Evolutionary conservation across 345 rosid species (phyloP).

Genomic region (Eucalyptus lansdowneana): DNA sequence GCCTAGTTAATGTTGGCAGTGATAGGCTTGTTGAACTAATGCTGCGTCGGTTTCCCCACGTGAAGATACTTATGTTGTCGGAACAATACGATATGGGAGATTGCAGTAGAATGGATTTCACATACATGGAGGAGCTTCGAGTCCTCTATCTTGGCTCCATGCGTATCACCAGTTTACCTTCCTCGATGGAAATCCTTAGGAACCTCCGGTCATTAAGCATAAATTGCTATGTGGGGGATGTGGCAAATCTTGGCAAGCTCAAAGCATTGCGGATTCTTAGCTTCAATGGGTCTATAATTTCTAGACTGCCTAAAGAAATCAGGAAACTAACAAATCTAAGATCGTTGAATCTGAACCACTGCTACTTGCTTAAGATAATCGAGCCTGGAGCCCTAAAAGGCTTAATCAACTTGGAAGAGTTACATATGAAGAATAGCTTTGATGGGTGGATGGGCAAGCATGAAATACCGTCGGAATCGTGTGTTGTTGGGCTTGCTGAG

Average conservation of each 20-base stretch:
- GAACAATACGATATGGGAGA: neutral
- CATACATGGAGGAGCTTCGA: neutral
- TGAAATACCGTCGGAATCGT: neutral
- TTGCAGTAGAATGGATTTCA: neutral
- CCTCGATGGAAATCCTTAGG: neutral
- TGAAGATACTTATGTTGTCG: neutral
- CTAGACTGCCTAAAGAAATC: neutral
- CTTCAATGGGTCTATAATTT: neutral
- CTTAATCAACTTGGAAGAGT: neutral
- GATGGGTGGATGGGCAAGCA: neutral
- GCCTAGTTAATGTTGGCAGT: rapidly evolving
- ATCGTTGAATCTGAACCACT: neutral
- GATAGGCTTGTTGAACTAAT: neutral
- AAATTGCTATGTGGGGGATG: neutral
- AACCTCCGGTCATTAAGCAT: neutral
- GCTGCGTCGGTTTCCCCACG: rapidly evolving
- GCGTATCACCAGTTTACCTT: neutral
- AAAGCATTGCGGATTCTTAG: neutral
- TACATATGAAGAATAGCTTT: neutral
- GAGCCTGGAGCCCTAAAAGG: neutral
- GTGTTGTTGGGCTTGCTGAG: neutral
- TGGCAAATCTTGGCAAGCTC: neutral
- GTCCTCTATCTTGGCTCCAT: neutral
- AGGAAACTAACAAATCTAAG: neutral
- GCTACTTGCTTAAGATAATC: rapidly evolving